phyloP scores from a whole-genome alignment of 768 basidiomycete genomes.

The Lentinula sp. region DNA sequence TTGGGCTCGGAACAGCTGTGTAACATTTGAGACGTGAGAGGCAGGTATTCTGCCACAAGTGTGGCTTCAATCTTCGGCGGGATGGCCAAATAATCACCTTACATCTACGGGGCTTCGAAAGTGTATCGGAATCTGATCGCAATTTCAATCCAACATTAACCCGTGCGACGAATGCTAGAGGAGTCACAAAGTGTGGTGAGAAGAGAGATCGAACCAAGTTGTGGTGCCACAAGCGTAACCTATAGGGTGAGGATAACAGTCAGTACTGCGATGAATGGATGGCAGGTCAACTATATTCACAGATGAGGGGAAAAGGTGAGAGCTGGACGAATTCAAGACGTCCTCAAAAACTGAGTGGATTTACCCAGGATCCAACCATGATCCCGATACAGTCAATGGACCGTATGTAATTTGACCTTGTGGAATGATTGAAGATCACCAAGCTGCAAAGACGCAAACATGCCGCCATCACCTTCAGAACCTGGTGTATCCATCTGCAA shows the following conservation, averaged over 20 bases:
- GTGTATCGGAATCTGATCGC: background rate
- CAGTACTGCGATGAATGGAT: background rate
- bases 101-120: background rate
- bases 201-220: background rate
- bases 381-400: too few species aligned
- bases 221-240: background rate
- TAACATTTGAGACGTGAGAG: background rate
- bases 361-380: too few species aligned
- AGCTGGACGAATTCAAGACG: background rate
- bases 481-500: too few species aligned
- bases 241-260: background rate
- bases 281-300: background rate
- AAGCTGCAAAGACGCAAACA: too few species aligned
- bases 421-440: too few species aligned
- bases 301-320: background rate
- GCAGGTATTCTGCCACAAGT: background rate
- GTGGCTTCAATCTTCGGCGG: background rate
- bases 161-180: background rate
- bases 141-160: background rate
- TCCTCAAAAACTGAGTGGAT: background rate
- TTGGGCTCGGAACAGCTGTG: background rate
- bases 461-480: too few species aligned
- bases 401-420: too few species aligned
- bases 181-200: background rate
- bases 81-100: background rate